Conservation (phyloP, 768 basidiomycete genomes). For the Daedaleopsis sinensis region DNA sequence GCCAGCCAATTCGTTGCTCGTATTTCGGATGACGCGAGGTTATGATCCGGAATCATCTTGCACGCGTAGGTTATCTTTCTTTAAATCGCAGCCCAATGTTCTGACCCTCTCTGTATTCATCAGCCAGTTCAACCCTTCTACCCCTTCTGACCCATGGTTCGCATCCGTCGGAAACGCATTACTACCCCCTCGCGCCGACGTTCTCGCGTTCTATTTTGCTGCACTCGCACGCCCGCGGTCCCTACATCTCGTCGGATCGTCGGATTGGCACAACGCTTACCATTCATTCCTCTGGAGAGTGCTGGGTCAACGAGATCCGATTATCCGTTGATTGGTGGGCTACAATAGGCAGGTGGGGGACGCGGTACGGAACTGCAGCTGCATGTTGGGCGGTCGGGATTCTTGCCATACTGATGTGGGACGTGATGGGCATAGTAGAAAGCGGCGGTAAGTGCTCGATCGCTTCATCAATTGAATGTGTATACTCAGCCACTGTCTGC, state of each 20-base stretch:
- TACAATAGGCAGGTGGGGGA: conserved; percentile 69
- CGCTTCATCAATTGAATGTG: not conserved
- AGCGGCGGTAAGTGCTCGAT: conserved; percentile 30
- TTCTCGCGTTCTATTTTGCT: conserved; percentile 47
- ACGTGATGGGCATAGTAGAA: conserved; percentile 45
- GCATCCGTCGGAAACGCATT: conserved; percentile 63
- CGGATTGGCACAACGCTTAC: conserved; percentile 52
- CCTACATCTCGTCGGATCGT: conserved; percentile 50
- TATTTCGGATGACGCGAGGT: conserved; percentile 56
- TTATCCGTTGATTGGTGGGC: conserved; percentile 72
- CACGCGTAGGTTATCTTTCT: conserved; percentile 26
- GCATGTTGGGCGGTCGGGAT: conserved; percentile 77
- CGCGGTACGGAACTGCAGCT: conserved; percentile 75
- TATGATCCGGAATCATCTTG: conserved; percentile 28
- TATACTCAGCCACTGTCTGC: not conserved
- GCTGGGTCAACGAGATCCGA: conserved; percentile 45
- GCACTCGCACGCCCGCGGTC: conserved; percentile 70
- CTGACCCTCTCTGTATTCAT: conserved; percentile 25
- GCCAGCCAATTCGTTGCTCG: conserved; percentile 62
- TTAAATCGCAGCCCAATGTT: not conserved
- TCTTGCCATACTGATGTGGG: conserved; percentile 58
- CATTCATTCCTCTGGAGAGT: conserved; percentile 63
- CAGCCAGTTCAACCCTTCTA: conserved; percentile 50
- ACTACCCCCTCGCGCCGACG: conserved; percentile 52
- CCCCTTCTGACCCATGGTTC: conserved; percentile 73